Conservation (phyloP, 768 basidiomycete species). For the Filobasidium floriforme region DNA sequence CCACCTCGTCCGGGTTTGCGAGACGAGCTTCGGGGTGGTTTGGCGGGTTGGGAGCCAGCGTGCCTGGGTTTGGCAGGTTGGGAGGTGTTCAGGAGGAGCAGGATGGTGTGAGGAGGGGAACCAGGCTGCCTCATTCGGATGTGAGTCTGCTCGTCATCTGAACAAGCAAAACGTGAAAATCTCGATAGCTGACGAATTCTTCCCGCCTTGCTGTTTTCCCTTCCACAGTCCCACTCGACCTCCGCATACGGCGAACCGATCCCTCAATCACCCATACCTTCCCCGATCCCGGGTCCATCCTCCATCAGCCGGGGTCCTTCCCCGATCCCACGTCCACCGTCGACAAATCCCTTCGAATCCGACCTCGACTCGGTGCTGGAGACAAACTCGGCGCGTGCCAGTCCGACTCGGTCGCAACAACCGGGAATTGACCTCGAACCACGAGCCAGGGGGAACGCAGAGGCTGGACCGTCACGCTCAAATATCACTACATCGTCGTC, state of each 20-base stretch:
- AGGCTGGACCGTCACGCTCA: neutral
- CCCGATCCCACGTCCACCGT: constrained; percentile 11
- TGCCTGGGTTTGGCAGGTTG: constrained; percentile 2
- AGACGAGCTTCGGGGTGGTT: constrained; percentile 17
- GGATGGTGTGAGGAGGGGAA: constrained; percentile 6
- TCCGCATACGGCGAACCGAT: neutral
- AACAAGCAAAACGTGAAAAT: neutral
- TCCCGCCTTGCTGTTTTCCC: neutral
- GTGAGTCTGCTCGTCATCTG: constrained; percentile 1
- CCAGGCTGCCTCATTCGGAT: neutral
- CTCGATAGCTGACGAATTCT: neutral
- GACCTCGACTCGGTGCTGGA: neutral
- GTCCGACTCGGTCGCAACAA: constrained; percentile 11
- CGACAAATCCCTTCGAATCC: constrained; percentile 20
- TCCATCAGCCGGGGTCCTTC: constrained; percentile 9
- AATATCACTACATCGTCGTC: neutral
- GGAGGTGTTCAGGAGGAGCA: neutral
- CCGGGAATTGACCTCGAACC: constrained; percentile 18
- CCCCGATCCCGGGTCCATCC: neutral
- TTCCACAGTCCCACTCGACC: neutral
- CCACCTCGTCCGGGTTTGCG: neutral
- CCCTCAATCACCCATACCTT: neutral
- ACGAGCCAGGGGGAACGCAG: neutral
- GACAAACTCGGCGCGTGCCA: neutral
- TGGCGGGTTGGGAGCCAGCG: constrained; percentile 14